Evolutionary conservation across 106 monocot genomes (phyloP).

Genomic region (Acorus gramineus): DNA sequence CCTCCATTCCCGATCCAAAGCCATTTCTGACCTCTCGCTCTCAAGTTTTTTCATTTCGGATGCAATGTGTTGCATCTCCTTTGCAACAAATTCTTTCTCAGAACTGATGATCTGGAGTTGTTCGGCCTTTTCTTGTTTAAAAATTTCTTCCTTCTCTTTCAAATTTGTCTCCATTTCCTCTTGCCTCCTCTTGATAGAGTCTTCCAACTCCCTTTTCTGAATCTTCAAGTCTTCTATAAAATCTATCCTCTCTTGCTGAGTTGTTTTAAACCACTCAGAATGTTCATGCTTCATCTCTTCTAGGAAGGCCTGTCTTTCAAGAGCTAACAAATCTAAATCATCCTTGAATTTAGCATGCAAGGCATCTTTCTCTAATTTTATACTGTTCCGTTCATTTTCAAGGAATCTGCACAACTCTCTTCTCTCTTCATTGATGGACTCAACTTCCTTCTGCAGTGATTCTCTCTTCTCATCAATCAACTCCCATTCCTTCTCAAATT

Average conservation of each 20-base stretch:
- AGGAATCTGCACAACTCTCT: constrained; percentile 36
- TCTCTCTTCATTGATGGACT: constrained; percentile 48
- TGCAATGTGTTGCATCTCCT: constrained; percentile 48
- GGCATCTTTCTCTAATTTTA: constrained; percentile 75
- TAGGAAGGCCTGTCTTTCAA: constrained; percentile 65
- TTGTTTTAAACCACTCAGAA: constrained; percentile 56
- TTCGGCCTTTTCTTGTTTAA: constrained; percentile 47
- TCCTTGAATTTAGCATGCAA: constrained; percentile 46
- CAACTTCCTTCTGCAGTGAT: constrained; percentile 54
- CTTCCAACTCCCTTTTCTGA: constrained; percentile 61
- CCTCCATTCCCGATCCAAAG: constrained; percentile 46
- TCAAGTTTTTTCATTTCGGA: constrained; percentile 48
- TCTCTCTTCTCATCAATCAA: constrained; percentile 79
- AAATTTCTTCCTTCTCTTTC: constrained; percentile 58
- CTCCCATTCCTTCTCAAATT: constrained; percentile 91
- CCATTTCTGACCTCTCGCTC: constrained; percentile 63
- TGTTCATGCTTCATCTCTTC: constrained; percentile 57
- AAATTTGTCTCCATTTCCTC: constrained; percentile 65
- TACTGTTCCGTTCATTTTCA: constrained; percentile 61
- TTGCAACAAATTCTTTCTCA: constrained; percentile 51
- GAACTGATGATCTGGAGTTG: constrained; percentile 52
- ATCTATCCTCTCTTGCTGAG: constrained; percentile 74
- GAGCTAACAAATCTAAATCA: constrained; percentile 45
- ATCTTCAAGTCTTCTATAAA: constrained; percentile 55
- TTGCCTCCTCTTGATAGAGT: constrained; percentile 35